These are phyloP conservation scores for Lactuca sativa DNA, from an alignment of 129 eudicot species.

Conservation along the genomic window DNA sequence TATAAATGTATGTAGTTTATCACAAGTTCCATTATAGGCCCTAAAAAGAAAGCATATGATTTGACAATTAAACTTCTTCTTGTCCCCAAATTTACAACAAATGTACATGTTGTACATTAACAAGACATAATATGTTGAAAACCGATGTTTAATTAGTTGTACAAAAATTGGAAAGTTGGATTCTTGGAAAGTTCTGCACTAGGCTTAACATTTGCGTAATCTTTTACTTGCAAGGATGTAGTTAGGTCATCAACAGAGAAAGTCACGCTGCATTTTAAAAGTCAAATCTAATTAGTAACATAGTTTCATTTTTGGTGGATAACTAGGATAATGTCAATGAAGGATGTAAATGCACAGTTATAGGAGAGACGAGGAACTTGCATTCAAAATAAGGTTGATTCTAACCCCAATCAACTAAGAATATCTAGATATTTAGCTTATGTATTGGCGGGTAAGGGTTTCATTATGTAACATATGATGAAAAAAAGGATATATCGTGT, in stretches of 20 bases:
- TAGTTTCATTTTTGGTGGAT: not conserved
- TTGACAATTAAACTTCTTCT: too few species aligned
- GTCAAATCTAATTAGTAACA: not conserved
- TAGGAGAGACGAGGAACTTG: not conserved
- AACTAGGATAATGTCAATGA: not conserved
- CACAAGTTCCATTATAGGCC: not conserved
- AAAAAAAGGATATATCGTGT: too few species aligned
- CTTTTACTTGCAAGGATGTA: conserved; percentile 63
- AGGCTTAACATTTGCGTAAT: conserved; percentile 64
- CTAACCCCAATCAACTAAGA: not conserved
- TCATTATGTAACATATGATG: too few species aligned
- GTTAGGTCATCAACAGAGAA: conserved; percentile 82
- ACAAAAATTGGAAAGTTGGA: conserved; percentile 68
- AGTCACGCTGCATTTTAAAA: conserved; percentile 65
- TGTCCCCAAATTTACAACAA: too few species aligned
- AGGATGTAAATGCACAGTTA: too few species aligned
- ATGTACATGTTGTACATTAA: too few species aligned
- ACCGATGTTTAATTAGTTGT: too few species aligned
- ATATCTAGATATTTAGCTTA: too few species aligned
- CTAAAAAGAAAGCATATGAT: too few species aligned
- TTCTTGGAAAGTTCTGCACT: conserved; percentile 64
- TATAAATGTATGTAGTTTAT: not conserved
- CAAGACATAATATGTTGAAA: too few species aligned
- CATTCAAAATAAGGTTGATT: not conserved
- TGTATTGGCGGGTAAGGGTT: too few species aligned